Evolutionary conservation across 2,329 filamentous ascomycete genomes (phyloP), one percentile per base, ranked within the genome.

Genomic region (Stemphylium vesicarium): DNA sequence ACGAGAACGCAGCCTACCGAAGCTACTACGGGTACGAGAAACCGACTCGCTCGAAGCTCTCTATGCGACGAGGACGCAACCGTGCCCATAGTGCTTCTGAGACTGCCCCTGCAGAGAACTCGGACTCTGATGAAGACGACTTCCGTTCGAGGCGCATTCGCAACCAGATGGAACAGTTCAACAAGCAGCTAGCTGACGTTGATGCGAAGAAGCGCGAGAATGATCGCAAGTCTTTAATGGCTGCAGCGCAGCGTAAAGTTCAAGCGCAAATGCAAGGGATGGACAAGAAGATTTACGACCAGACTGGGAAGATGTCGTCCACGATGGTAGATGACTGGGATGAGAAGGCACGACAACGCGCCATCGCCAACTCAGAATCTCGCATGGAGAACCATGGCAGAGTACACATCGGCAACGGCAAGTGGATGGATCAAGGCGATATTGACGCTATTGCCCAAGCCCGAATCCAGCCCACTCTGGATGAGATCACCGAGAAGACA

Each of bases 171-270:
- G 88, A 88, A 12, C 79, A 89, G 32, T 88, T 96, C 69, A 89
- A 87, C 41, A 86, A 80, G 60, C 85, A 85, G 54, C 64, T 92
- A 9, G 84, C 84, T 2, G 81, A 88, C 59, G 84, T 92, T 1
- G 90, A 95, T 65, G 82, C 84, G 50, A 85, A 88, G 67, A 94
- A 94, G 75, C 84, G 90, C 37, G 82, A 88, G 54, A 82, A 85
- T 38, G 93, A 96, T 64, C 88, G 91, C 11, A 88, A 90, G 50
- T 81, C 84, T 1, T 79, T 98, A 1, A 80, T 96, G 60, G 89
- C 89, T 9, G 87, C 87, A 3, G 94, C 94, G 1, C 90, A 93
- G 69, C 87, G 89, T 39, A 96, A 96, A 63, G 94, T 97, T n/a
- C 86, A 88, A 62, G 87, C 87, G 16, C 86, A 85, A 37, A 84